Conservation (phyloP, 2,329 filamentous ascomycete genomes). For the Xylaria multiplex region DNA sequence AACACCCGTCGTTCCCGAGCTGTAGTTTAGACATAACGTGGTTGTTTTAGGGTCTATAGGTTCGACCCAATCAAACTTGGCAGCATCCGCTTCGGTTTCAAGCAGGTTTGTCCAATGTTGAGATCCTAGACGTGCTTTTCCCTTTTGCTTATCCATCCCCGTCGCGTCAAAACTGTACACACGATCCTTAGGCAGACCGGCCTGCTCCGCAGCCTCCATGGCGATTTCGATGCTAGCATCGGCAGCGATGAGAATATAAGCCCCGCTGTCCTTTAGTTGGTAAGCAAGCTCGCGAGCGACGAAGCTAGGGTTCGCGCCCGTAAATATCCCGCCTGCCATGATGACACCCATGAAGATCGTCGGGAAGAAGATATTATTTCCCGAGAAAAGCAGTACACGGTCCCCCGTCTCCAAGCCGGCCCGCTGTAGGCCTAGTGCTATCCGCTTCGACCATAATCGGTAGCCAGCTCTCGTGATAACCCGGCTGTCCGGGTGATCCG, state of each 20-base stretch:
- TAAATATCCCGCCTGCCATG: constrained; percentile 83
- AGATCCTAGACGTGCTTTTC: constrained; percentile 42
- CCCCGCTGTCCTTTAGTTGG: constrained; percentile 77
- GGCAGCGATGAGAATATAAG: constrained; percentile 73
- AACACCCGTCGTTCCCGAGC: constrained; percentile 79
- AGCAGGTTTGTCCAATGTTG: constrained; percentile 47
- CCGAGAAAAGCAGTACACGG: constrained; percentile 76
- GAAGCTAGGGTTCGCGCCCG: constrained; percentile 77
- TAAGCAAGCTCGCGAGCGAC: constrained; percentile 77
- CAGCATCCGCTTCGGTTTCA: constrained; percentile 54
- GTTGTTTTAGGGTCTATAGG: constrained; percentile 60
- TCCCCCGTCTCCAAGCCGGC: constrained; percentile 74
- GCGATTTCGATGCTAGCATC: constrained; percentile 69
- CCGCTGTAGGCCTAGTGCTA: constrained; percentile 73
- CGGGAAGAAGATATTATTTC: constrained; percentile 79
- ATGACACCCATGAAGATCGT: constrained; percentile 76
- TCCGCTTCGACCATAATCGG: constrained; percentile 75
- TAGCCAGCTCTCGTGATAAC: constrained; percentile 72
- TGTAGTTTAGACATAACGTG: constrained; percentile 80
- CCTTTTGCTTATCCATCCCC: constrained; percentile 50
- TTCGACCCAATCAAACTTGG: constrained; percentile 71
- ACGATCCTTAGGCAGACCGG: constrained; percentile 62
- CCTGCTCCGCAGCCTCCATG: constrained; percentile 70
- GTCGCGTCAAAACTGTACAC: constrained; percentile 74
- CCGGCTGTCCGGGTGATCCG: constrained; percentile 72